Evolutionary conservation across 371 early-diverging fungal genomes (phyloP).

Genomic region (Nosema granulosis): DNA sequence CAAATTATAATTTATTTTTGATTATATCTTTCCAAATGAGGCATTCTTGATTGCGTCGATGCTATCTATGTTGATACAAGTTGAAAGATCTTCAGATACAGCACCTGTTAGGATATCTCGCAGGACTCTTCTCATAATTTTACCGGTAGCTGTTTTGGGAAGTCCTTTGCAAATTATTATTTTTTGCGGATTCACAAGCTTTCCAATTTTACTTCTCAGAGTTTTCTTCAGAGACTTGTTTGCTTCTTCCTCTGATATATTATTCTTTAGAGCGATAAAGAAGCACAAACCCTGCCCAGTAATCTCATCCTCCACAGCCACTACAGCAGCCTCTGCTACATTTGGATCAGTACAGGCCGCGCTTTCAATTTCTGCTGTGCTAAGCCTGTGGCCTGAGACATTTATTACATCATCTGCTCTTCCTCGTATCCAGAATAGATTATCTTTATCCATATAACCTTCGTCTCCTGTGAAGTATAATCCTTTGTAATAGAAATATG

Average conservation of each 20-base stretch:
- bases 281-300: constrained; percentile 73
- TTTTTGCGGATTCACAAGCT: constrained; percentile 77
- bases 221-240: constrained; percentile 71
- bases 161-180: constrained; percentile 76
- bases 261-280: constrained; percentile 68
- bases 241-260: constrained; percentile 49
- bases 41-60: constrained; percentile 28
- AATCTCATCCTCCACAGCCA: constrained; percentile 81
- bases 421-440: constrained; percentile 80
- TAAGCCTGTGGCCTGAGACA: constrained; percentile 88
- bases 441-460: constrained; percentile 72
- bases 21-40: neutral
- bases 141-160: constrained; percentile 87
- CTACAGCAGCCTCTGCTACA: constrained; percentile 86
- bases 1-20: no score
- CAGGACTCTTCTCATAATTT: constrained; percentile 81
- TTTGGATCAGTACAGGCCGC: constrained; percentile 72
- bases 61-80: constrained; percentile 46
- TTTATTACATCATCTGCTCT: constrained; percentile 91
- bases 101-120: constrained; percentile 81
- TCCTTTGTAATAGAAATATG: constrained; percentile 80
- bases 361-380: constrained; percentile 87
- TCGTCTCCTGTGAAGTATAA: constrained; percentile 75
- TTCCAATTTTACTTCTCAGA: constrained; percentile 75
- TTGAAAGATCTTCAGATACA: constrained; percentile 64